Conservation (phyloP, 2,329 filamentous ascomycete species). For the Penicillium hesseltinei region DNA sequence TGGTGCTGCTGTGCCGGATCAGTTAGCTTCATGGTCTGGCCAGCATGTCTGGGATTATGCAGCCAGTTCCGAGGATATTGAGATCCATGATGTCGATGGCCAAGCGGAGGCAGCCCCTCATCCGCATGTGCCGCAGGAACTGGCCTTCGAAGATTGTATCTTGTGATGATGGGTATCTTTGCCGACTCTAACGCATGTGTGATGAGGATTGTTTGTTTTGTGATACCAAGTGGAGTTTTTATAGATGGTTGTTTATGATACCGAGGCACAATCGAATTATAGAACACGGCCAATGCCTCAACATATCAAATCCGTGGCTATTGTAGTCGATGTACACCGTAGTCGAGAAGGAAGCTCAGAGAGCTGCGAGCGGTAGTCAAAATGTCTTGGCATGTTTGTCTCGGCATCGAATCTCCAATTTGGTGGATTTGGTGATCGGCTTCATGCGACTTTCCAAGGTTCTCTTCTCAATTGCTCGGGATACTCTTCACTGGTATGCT, state of each 20-base stretch:
- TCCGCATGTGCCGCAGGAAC: neutral
- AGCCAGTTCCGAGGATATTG: constrained; percentile 3
- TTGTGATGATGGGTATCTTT: neutral
- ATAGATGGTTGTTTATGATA: constrained; percentile 9
- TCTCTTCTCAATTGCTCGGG: constrained; percentile 9
- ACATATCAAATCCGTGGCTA: neutral
- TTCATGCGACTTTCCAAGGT: constrained; percentile 13
- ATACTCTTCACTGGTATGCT: constrained; percentile 8
- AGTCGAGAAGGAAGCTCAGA: neutral
- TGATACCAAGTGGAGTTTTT: constrained; percentile 22
- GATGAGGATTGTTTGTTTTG: constrained; percentile 1
- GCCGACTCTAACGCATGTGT: neutral
- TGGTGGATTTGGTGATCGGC: constrained; percentile 11
- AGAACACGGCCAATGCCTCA: neutral
- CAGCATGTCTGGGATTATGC: constrained; percentile 19
- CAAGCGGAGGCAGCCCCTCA: constrained; percentile 9
- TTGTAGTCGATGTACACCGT: neutral
- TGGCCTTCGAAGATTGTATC: constrained; percentile 10
- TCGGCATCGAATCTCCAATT: constrained; percentile 12
- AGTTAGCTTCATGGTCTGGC: constrained; percentile 17
- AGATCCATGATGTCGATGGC: constrained; percentile 4
- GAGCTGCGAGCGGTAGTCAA: neutral
- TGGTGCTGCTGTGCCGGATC: constrained; percentile 10
- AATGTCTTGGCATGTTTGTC: constrained; percentile 22
- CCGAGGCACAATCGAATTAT: neutral